A percentile compares a stretch with the other conserved stretches of the same genome.
phyloP scores from a whole-genome alignment of 192 early-diverging fungal genomes.

The Coemansia sp. region DNA sequence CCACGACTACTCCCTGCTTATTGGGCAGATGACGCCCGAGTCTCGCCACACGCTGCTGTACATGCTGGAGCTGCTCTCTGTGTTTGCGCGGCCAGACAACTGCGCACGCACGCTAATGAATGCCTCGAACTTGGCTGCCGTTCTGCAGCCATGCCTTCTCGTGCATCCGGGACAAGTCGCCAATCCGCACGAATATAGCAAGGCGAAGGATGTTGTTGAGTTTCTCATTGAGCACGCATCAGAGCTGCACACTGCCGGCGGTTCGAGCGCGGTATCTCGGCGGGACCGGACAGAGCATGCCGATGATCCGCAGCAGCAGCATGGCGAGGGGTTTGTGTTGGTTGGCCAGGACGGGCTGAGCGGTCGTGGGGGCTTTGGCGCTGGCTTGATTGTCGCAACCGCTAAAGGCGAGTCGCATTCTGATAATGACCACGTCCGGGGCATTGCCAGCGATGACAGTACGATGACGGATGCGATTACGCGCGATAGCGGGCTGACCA shows the following conservation, averaged over 20 bases:
- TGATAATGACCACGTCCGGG: slow-evolving; percentile 9
- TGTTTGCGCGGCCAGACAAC: slow-evolving; percentile 48
- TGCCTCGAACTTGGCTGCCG: slow-evolving; percentile 72
- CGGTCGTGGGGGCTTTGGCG: slow-evolving; percentile 3
- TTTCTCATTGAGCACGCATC: slow-evolving; percentile 66
- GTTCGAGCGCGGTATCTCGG: neutral
- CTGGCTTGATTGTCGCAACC: slow-evolving; percentile 37
- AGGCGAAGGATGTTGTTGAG: slow-evolving; percentile 74
- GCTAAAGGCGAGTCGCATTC: neutral
- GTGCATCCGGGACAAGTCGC: slow-evolving; percentile 73
- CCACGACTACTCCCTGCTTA: slow-evolving; percentile 60
- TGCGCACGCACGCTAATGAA: slow-evolving; percentile 69
- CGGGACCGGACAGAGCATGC: neutral
- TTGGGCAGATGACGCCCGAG: slow-evolving; percentile 60
- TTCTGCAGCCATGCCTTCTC: slow-evolving; percentile 75
- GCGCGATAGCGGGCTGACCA: slow-evolving; percentile 19
- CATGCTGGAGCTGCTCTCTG: slow-evolving; percentile 65
- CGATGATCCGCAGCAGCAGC: neutral
- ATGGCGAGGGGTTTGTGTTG: slow-evolving; percentile 7
- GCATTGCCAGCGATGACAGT: slow-evolving; percentile 36
- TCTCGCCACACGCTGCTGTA: slow-evolving; percentile 72
- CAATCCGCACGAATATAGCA: slow-evolving; percentile 73
- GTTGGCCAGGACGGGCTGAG: slow-evolving; percentile 8
- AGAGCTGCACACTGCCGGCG: slow-evolving; percentile 14
- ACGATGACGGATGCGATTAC: slow-evolving; percentile 17